These are phyloP conservation scores for Populus hybrid DNA, from an alignment of 441 rosid genomes.

Conservation along the genomic window DNA sequence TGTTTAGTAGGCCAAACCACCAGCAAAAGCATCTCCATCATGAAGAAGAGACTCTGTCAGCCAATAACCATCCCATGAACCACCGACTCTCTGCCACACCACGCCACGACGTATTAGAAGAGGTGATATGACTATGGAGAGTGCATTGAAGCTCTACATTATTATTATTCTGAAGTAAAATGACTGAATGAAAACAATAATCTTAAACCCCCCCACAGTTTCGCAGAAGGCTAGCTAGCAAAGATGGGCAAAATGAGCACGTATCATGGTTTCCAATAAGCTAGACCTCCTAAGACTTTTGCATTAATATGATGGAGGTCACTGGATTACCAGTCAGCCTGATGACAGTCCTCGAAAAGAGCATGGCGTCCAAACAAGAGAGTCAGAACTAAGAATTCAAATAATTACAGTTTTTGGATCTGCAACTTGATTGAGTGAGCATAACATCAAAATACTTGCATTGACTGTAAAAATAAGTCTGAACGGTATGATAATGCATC, in stretches of 20 bases:
- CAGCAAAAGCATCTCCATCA: conserved; percentile 79
- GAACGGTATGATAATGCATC: no score
- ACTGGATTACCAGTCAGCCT: not conserved
- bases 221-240: not conserved
- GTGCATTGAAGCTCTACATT: not conserved
- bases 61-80: conserved; percentile 98
- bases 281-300: not conserved
- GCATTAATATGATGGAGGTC: not conserved
- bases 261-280: not conserved
- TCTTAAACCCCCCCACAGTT: not conserved
- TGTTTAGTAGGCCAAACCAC: conserved; percentile 80
- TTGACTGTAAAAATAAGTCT: not conserved
- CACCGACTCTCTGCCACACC: conserved; percentile 74
- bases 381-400: not conserved
- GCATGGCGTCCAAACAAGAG: not conserved
- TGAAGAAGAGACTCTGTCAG: conserved; percentile 81
- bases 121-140: not conserved
- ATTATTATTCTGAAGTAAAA: not conserved
- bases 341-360: not conserved
- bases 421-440: not conserved
- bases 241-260: not conserved
- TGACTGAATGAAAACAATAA: not conserved
- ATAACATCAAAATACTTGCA: not conserved
- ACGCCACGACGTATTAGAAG: conserved; percentile 13
- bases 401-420: not conserved